Percentiles rank a stretch among this genome's conserved stretches.
Conservation (phyloP, 345 rosid genomes). For the Moringa oleifera region DNA sequence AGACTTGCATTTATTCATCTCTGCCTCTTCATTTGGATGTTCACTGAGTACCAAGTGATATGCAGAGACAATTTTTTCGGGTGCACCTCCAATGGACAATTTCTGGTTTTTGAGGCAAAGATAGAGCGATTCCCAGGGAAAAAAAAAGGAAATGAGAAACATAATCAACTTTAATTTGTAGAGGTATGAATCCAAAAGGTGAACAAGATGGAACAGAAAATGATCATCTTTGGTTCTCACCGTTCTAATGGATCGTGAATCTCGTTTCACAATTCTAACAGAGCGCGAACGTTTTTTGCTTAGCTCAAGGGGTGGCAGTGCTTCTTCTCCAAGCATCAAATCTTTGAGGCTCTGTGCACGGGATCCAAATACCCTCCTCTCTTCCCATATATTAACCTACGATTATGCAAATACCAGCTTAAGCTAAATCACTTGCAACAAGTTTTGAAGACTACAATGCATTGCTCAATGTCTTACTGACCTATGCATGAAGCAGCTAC, state of each 20-base stretch:
- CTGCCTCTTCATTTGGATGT: conserved; percentile 69
- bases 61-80: conserved; percentile 92
- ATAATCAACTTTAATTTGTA: conserved; percentile 4
- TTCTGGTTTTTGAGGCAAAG: conserved; percentile 40
- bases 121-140: not conserved
- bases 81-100: conserved; percentile 62
- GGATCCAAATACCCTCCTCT: conserved; percentile 90
- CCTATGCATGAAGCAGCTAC: too few relatives aligned
- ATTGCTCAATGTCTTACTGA: too few relatives aligned
- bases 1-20: conserved; percentile 78
- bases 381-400: conserved; percentile 94
- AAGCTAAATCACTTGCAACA: not conserved
- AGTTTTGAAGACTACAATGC: not conserved
- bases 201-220: not conserved
- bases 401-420: conserved; percentile 1
- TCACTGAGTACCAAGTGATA: conserved; percentile 70
- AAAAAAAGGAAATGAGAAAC: not conserved
- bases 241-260: conserved; percentile 75
- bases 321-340: conserved; percentile 75
- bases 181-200: not conserved
- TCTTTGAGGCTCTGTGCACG: conserved; percentile 59
- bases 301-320: conserved; percentile 64
- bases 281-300: conserved; percentile 76
- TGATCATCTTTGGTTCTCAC: conserved; percentile 27
- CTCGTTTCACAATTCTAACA: conserved; percentile 71